Percentiles rank a stretch among this genome's conserved stretches.
Conservation (phyloP, 352 stramenopile genomes). For the Phytophthora melonis region DNA sequence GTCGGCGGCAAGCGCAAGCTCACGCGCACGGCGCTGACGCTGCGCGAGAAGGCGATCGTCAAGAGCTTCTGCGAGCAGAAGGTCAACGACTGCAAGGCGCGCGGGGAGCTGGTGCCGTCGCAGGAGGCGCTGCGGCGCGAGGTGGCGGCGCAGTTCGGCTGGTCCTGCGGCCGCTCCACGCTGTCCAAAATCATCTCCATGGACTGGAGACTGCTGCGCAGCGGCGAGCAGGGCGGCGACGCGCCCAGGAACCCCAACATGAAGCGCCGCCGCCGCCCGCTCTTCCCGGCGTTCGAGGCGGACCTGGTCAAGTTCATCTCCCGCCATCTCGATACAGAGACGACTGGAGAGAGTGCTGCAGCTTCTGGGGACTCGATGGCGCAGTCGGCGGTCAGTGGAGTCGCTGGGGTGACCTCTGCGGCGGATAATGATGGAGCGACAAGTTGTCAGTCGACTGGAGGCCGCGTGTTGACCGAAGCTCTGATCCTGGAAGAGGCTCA, state of each 20-base stretch:
- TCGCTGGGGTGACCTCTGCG: too few species aligned
- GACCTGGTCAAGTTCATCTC: slow-evolving; percentile 69
- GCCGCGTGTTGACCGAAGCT: slow-evolving; percentile 60
- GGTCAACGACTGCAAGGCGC: slow-evolving; percentile 61
- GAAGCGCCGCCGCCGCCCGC: slow-evolving; percentile 75
- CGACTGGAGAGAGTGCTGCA: not conserved
- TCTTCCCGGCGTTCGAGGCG: slow-evolving; percentile 76
- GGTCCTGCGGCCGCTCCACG: slow-evolving; percentile 73
- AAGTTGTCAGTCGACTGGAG: not conserved
- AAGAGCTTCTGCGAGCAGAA: slow-evolving; percentile 85
- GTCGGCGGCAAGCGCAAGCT: slow-evolving; percentile 37
- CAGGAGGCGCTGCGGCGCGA: slow-evolving; percentile 69
- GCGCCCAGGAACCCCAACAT: slow-evolving; percentile 73
- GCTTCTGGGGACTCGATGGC: not conserved
- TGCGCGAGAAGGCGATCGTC: slow-evolving; percentile 76
- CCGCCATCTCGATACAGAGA: slow-evolving; percentile 27
- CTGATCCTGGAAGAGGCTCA: slow-evolving; percentile 82
- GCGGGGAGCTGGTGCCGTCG: slow-evolving; percentile 63
- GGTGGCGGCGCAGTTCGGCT: slow-evolving; percentile 64
- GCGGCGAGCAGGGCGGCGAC: slow-evolving; percentile 35
- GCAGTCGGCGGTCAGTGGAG: too few species aligned
- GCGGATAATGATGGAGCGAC: too few species aligned
- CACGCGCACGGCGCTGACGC: slow-evolving; percentile 61
- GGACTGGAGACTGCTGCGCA: slow-evolving; percentile 67
- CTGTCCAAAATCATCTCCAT: slow-evolving; percentile 80